Evolutionary conservation across 768 basidiomycete species (phyloP).

Genomic region (Crucibulum laeve): DNA sequence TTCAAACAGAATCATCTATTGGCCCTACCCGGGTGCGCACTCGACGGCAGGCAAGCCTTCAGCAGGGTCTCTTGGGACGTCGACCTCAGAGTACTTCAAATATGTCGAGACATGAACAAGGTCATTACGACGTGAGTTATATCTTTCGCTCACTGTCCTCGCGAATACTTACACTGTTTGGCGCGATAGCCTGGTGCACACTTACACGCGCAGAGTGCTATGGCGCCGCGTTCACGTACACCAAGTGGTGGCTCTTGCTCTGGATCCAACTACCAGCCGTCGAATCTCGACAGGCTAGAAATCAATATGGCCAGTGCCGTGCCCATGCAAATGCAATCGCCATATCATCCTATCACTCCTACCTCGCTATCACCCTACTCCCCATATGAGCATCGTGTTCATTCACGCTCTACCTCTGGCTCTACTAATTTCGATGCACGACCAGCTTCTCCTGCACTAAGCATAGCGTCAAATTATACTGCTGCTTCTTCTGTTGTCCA

Average conservation of each 20-base stretch:
- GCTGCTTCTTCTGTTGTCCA: conserved; percentile 41
- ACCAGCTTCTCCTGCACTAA: conserved; percentile 60
- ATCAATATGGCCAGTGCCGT: background rate
- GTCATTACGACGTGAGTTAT: no score
- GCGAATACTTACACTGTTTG: no score
- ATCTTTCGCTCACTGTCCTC: no score
- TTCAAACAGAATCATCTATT: conserved; percentile 45
- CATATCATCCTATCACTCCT: conserved; percentile 42
- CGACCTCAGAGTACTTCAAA: conserved; percentile 15
- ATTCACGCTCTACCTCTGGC: conserved; percentile 41
- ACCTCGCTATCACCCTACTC: conserved; percentile 43
- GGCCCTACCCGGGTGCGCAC: conserved; percentile 38
- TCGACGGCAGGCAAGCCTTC: conserved; percentile 34
- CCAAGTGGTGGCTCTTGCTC: conserved; percentile 6
- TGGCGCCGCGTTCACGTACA: conserved; percentile 7
- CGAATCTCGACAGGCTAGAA: no score
- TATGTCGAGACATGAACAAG: no score
- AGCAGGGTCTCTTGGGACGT: conserved; percentile 19
- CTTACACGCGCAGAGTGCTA: no score
- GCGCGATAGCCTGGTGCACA: no score
- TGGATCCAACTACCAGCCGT: no score
- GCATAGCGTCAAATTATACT: conserved; percentile 48
- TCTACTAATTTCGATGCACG: conserved; percentile 37
- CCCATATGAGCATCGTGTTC: conserved; percentile 33
- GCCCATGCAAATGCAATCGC: conserved; percentile 23